These are phyloP conservation scores for Megacollybia platyphylla DNA, from an alignment of 1,284 basidiomycete species.

Conservation along the genomic window DNA sequence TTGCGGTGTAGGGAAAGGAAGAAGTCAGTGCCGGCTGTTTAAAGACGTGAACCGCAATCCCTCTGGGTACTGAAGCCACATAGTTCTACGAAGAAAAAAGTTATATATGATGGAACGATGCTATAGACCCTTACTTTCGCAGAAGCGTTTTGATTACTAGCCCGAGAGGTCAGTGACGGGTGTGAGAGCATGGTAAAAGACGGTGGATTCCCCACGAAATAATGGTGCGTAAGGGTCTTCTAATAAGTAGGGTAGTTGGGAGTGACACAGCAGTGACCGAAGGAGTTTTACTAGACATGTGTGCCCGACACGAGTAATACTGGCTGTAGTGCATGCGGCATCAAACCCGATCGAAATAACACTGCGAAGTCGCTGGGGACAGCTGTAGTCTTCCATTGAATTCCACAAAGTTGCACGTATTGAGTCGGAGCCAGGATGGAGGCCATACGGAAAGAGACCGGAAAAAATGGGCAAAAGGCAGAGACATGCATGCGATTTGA, in stretches of 20 bases:
- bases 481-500: background rate
- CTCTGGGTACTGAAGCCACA: constrained; percentile 21
- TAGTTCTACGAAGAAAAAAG: constrained; percentile 14
- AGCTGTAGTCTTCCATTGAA: no score
- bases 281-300: no score
- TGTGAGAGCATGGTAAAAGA: background rate
- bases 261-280: background rate
- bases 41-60: constrained; percentile 38
- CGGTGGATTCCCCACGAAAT: background rate
- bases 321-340: no score
- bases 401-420: no score
- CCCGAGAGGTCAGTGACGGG: constrained; percentile 8
- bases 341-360: background rate
- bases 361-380: background rate
- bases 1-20: constrained; percentile 18
- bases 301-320: no score
- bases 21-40: constrained; percentile 27
- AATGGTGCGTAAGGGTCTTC: background rate
- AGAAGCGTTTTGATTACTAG: constrained; percentile 8
- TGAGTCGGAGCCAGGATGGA: no score
- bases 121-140: constrained; percentile 10
- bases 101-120: background rate
- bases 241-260: background rate
- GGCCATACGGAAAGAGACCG: no score
- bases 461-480: background rate